A percentile compares a stretch with the other conserved stretches of the same genome.
Evolutionary conservation across 2,329 filamentous ascomycete species (phyloP).

Genomic region (Penicillium sp.): DNA sequence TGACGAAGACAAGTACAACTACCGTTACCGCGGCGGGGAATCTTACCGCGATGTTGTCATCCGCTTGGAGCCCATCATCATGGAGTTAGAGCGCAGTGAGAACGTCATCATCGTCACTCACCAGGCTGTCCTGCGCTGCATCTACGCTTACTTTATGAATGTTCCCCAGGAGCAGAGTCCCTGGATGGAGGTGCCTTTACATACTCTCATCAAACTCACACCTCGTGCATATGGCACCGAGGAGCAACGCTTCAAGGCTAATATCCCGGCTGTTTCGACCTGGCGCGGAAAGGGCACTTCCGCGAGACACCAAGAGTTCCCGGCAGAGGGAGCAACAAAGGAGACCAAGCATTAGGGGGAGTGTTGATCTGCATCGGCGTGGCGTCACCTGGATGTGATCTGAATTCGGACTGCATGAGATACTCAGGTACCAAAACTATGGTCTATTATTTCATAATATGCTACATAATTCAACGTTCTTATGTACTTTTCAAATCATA

Average conservation of each 20-base stretch:
- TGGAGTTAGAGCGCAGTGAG: slow-evolving; percentile 94
- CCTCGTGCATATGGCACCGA: slow-evolving; percentile 92
- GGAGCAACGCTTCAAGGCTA: slow-evolving; percentile 80
- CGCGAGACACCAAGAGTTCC: slow-evolving; percentile 71
- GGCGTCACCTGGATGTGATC: slow-evolving; percentile 14
- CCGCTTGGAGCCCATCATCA: slow-evolving; percentile 96
- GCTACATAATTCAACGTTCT: not conserved
- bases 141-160: slow-evolving; percentile 99
- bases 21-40: slow-evolving; percentile 94
- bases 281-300: slow-evolving; percentile 93
- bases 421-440: slow-evolving; percentile 19
- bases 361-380: slow-evolving; percentile 13
- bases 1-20: slow-evolving; percentile 99
- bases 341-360: not conserved
- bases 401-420: slow-evolving; percentile 13
- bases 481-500: not conserved
- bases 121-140: slow-evolving; percentile 92
- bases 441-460: not conserved
- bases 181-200: slow-evolving; percentile 97
- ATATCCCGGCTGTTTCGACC: slow-evolving; percentile 93
- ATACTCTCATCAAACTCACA: slow-evolving; percentile 94
- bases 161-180: slow-evolving; percentile 88
- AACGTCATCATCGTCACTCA: slow-evolving; percentile 98
- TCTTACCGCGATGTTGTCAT: slow-evolving; percentile 97
- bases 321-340: slow-evolving; percentile 24